Percentiles rank a stretch among this genome's conserved stretches.
These are phyloP conservation scores for Cladophialophora immunda DNA, from an alignment of 2,329 filamentous ascomycete species.

Conservation along the genomic window DNA sequence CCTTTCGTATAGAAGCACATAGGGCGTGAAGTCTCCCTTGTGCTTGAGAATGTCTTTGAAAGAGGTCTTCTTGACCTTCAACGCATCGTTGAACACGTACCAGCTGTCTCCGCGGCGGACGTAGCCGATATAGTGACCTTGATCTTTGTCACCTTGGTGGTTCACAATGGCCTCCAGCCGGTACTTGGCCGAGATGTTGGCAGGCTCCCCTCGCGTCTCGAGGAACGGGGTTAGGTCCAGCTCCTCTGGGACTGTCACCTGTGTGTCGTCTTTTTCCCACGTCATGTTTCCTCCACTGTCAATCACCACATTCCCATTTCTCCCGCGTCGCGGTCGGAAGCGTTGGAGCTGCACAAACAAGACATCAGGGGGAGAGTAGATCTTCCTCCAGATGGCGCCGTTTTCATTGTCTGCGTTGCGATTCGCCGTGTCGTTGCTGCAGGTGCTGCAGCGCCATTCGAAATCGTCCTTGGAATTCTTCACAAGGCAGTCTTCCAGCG, in stretches of 20 bases:
- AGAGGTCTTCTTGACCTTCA: neutral
- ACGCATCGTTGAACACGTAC: slow-evolving; percentile 22
- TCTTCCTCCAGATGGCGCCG: slow-evolving; percentile 3
- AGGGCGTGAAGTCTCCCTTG: slow-evolving; percentile 27
- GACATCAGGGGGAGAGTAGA: slow-evolving; percentile 29
- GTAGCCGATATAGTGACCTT: slow-evolving; percentile 29
- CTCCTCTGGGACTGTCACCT: slow-evolving; percentile 19
- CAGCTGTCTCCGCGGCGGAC: slow-evolving; percentile 14
- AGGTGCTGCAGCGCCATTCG: neutral
- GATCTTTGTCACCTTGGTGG: slow-evolving; percentile 17
- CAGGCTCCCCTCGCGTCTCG: slow-evolving; percentile 22
- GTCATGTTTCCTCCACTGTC: neutral
- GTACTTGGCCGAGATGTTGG: slow-evolving; percentile 24
- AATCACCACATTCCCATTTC: neutral
- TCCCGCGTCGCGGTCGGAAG: neutral
- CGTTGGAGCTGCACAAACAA: slow-evolving; percentile 29
- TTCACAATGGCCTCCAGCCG: slow-evolving; percentile 23
- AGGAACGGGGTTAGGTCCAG: slow-evolving; percentile 28
- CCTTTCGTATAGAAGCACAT: slow-evolving; percentile 33
- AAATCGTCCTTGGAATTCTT: neutral
- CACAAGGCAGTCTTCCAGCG: slow-evolving; percentile 9
- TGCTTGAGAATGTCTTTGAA: slow-evolving; percentile 6
- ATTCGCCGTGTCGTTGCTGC: neutral
- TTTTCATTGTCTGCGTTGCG: neutral
- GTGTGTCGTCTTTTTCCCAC: slow-evolving; percentile 11